phyloP scores from a whole-genome alignment of 1,139 yeast species.

The Schizosaccharomyces versatilis region DNA sequence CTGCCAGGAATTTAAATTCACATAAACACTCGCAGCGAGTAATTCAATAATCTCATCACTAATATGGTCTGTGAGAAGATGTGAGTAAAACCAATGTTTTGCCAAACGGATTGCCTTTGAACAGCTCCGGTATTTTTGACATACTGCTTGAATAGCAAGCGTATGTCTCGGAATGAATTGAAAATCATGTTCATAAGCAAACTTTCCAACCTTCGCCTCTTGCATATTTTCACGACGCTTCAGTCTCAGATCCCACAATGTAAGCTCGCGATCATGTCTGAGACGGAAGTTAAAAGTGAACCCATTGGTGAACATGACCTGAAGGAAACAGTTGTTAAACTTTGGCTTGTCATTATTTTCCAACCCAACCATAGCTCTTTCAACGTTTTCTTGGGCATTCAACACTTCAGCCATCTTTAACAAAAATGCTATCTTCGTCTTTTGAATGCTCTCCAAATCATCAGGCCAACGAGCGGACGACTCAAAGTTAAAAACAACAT shows the following conservation, averaged over 20 bases:
- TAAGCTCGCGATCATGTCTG: constrained; percentile 14
- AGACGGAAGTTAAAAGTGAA: constrained; percentile 13
- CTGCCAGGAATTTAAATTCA: constrained; percentile 24
- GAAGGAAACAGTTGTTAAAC: constrained; percentile 13
- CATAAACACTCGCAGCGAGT: constrained; percentile 61
- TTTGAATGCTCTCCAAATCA: constrained; percentile 62
- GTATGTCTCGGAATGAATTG: constrained; percentile 61
- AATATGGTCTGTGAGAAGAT: constrained; percentile 36
- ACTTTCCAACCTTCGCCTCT: constrained; percentile 10
- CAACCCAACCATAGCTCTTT: constrained; percentile 34
- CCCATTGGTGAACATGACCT: constrained; percentile 12
- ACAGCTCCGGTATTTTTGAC: constrained; percentile 52
- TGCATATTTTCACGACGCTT: constrained; percentile 1
- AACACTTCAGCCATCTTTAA: constrained; percentile 46
- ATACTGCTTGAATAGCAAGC: constrained; percentile 46
- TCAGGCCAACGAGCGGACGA: constrained; percentile 90
- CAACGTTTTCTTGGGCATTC: constrained; percentile 19
- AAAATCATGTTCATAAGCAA: constrained; percentile 29
- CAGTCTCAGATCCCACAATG: constrained; percentile 8
- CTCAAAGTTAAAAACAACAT: constrained; percentile 68
- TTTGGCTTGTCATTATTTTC: constrained; percentile 37
- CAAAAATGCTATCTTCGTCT: constrained; percentile 74
- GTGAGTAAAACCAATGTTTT: constrained; percentile 65
- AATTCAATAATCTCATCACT: constrained; percentile 63
- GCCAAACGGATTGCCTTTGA: constrained; percentile 65